phyloP scores from a whole-genome alignment of 2,329 filamentous ascomycete genomes.

The Rachicladosporium sp. region DNA sequence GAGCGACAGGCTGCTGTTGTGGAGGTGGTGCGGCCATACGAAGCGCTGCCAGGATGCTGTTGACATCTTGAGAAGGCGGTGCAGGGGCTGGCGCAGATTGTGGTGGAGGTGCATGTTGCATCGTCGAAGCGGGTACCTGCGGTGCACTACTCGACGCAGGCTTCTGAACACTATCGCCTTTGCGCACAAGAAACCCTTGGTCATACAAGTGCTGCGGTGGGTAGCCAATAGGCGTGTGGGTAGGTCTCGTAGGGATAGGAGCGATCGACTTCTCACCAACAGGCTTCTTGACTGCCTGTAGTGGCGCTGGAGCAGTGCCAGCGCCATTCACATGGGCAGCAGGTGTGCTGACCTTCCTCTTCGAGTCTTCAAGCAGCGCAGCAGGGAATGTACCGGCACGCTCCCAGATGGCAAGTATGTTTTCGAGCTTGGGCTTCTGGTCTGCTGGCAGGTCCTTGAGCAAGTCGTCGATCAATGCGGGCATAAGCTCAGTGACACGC shows the following conservation, averaged over 20 bases:
- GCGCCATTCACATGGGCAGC: constrained; percentile 9
- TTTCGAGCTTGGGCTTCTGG: constrained; percentile 97
- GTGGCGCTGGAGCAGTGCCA: constrained; percentile 5
- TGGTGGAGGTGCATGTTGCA: constrained; percentile 7
- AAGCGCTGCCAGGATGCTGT: constrained; percentile 24
- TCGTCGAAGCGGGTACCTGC: constrained; percentile 7
- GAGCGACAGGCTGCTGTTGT: constrained; percentile 10
- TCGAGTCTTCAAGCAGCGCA: constrained; percentile 69
- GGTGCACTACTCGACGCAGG: constrained; percentile 3
- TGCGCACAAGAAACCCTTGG: constrained; percentile 16
- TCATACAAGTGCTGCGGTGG: constrained; percentile 20
- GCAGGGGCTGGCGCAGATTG: constrained; percentile 8
- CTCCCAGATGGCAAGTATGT: constrained; percentile 96
- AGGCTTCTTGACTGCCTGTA: constrained; percentile 8
- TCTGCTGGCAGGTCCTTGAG: constrained; percentile 75
- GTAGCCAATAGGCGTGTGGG: constrained; percentile 18
- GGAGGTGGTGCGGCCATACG: constrained; percentile 17
- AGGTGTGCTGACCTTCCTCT: constrained; percentile 41
- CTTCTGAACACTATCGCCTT: constrained; percentile 5
- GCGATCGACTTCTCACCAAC: constrained; percentile 19
- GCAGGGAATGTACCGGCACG: constrained; percentile 82
- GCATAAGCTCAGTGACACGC: constrained; percentile 90
- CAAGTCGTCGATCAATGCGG: constrained; percentile 90
- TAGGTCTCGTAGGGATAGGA: constrained; percentile 17
- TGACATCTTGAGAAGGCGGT: constrained; percentile 19